Conservation (phyloP, 306 rosid genomes). For the Pyrus pyrifolia region DNA sequence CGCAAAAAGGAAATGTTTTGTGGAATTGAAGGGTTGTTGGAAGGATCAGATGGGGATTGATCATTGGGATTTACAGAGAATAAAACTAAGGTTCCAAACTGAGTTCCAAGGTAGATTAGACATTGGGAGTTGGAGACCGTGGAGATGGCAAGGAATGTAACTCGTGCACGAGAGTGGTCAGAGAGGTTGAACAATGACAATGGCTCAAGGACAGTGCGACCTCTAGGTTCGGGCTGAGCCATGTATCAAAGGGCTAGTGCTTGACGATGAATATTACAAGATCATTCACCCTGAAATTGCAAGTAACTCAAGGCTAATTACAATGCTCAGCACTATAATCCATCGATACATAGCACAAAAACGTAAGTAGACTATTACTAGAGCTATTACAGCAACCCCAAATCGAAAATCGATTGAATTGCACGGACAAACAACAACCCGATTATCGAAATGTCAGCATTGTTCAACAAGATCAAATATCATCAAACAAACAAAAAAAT, state of each 20-base stretch:
- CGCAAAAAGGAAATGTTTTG: too few species aligned
- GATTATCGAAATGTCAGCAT: background rate
- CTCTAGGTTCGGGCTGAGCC: conserved; percentile 46
- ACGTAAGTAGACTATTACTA: background rate
- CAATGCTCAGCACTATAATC: background rate
- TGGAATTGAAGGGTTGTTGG: too few species aligned
- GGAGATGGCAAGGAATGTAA: conserved; percentile 53
- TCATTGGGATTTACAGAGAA: conserved; percentile 38
- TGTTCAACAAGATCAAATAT: background rate
- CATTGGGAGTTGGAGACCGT: conserved; percentile 38
- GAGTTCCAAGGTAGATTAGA: conserved; percentile 58
- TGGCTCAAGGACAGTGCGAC: conserved; percentile 71
- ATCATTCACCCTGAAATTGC: background rate
- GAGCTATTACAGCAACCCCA: background rate
- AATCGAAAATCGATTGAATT: background rate
- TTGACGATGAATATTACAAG: background rate
- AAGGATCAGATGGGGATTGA: background rate
- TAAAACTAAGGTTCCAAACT: conserved; percentile 56
- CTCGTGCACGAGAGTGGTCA: conserved; percentile 39
- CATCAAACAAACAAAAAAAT: background rate
- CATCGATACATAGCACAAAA: background rate
- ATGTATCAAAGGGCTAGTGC: conserved; percentile 12
- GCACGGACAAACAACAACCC: background rate
- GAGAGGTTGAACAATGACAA: conserved; percentile 53
- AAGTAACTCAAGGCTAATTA: background rate